A percentile compares a stretch with the other conserved stretches of the same genome.
phyloP scores from a whole-genome alignment of 495 filamentous ascomycete genomes.

The Neurospora tetrasperma region DNA sequence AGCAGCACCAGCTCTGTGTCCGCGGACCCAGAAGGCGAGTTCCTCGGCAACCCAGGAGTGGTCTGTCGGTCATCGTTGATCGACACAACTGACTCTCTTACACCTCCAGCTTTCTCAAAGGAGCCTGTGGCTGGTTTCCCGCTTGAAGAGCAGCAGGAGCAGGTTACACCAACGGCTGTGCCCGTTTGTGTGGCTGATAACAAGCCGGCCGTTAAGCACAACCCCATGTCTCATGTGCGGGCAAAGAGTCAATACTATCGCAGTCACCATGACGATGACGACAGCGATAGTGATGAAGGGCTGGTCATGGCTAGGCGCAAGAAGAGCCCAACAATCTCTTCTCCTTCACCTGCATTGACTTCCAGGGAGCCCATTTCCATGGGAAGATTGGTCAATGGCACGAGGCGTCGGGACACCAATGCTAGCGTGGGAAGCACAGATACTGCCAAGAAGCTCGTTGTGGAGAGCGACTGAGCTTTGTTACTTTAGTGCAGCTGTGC shows the following conservation, averaged over 20 bases:
- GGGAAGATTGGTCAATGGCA: slow-evolving; percentile 21
- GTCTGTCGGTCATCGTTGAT: slow-evolving; percentile 29
- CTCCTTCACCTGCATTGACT: neutral
- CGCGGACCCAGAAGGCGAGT: slow-evolving; percentile 45
- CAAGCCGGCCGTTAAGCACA: neutral
- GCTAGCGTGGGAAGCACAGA: slow-evolving; percentile 44
- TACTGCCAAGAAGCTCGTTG: slow-evolving; percentile 45
- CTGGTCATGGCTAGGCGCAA: slow-evolving; percentile 36
- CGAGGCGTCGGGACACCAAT: slow-evolving; percentile 40
- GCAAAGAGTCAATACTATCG: slow-evolving; percentile 7
- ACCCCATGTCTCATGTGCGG: neutral
- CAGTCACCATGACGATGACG: slow-evolving; percentile 46
- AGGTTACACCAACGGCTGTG: neutral
- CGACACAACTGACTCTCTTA: slow-evolving; percentile 43
- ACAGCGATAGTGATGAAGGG: slow-evolving; percentile 47
- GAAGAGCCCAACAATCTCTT: slow-evolving; percentile 17
- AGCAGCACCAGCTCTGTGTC: slow-evolving; percentile 78
- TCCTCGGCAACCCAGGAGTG: slow-evolving; percentile 38
- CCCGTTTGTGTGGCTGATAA: neutral
- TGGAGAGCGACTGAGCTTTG: slow-evolving; percentile 22
- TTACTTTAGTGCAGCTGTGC: neutral
- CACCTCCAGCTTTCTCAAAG: slow-evolving; percentile 39
- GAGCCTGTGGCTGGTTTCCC: slow-evolving; percentile 34
- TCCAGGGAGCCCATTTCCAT: slow-evolving; percentile 20
- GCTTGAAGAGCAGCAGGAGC: slow-evolving; percentile 24